These are phyloP conservation scores for Alternaria solani DNA, from an alignment of 2,329 filamentous ascomycete species.

Conservation along the genomic window DNA sequence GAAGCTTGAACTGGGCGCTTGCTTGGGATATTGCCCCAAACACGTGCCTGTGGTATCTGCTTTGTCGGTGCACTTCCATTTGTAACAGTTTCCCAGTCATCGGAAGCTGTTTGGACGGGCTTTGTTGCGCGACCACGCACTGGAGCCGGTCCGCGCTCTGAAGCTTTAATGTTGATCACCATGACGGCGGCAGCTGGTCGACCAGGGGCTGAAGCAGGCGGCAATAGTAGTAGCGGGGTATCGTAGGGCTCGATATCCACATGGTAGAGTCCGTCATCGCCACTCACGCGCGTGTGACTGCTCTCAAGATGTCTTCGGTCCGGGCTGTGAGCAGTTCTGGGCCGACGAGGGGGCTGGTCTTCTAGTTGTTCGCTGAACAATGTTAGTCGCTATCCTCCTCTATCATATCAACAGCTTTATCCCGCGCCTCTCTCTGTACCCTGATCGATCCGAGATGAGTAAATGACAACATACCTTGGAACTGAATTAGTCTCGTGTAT, in stretches of 20 bases:
- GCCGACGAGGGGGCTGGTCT: background rate
- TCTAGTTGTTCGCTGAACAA: conserved; percentile 8
- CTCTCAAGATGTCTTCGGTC: conserved; percentile 34
- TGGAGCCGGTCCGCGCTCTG: background rate
- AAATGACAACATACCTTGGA: conserved; percentile 16
- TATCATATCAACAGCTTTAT: background rate
- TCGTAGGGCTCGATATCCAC: conserved; percentile 26
- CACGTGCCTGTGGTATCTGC: conserved; percentile 2
- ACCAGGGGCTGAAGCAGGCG: conserved; percentile 3
- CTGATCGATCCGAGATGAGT: background rate
- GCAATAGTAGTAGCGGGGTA: conserved; percentile 19
- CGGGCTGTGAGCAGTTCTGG: conserved; percentile 2
- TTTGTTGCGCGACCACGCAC: background rate
- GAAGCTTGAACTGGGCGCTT: background rate
- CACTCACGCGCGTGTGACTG: conserved; percentile 25
- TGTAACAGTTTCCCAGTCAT: conserved; percentile 8
- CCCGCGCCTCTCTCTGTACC: background rate
- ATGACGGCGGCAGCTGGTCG: conserved; percentile 17
- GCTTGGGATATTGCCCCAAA: conserved; percentile 9
- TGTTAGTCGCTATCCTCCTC: background rate
- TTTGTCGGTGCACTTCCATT: background rate
- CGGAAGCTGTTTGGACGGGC: background rate
- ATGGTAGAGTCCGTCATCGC: conserved; percentile 25
- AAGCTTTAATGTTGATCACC: conserved; percentile 12
- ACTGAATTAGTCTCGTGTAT: conserved; percentile 1